Conservation (phyloP, 75 land plant species). For the Azolla pinnata region DNA sequence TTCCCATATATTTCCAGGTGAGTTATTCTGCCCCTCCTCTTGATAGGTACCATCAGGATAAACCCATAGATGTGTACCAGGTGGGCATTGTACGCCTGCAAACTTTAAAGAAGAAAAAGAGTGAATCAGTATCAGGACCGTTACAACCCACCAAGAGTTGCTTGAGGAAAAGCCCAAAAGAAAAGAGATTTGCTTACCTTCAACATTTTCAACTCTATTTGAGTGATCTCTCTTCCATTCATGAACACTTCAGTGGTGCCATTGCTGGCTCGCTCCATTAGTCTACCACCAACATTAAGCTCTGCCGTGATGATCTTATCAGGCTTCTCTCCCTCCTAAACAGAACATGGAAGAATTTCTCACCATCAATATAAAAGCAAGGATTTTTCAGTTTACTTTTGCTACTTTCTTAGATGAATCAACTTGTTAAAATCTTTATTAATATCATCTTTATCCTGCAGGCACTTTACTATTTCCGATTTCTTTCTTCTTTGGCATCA, state of each 20-base stretch:
- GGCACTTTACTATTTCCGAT: no score
- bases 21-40: constrained; percentile 91
- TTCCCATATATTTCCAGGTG: constrained; percentile 86
- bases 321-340: constrained; percentile 92
- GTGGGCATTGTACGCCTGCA: constrained; percentile 94
- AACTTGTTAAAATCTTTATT: no score
- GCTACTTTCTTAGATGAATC: no score
- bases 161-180: no score
- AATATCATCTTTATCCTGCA: no score
- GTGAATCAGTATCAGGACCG: background rate
- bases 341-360: background rate
- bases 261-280: constrained; percentile 64
- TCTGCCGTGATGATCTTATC: constrained; percentile 59
- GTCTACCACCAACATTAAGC: constrained; percentile 66
- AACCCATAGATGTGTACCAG: constrained; percentile 86
- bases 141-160: no score
- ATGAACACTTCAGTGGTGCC: constrained; percentile 80
- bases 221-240: constrained; percentile 85
- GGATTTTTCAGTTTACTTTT: background rate
- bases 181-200: no score
- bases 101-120: constrained; percentile 31
- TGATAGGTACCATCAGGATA: constrained; percentile 82
- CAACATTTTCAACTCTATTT: constrained; percentile 76
- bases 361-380: background rate
- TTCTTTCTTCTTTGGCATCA: no score